Evolutionary conservation across 1,139 yeast genomes (phyloP), one percentile per base, ranked within the genome.

Genomic region (Saccharomyces pastorianus): DNA sequence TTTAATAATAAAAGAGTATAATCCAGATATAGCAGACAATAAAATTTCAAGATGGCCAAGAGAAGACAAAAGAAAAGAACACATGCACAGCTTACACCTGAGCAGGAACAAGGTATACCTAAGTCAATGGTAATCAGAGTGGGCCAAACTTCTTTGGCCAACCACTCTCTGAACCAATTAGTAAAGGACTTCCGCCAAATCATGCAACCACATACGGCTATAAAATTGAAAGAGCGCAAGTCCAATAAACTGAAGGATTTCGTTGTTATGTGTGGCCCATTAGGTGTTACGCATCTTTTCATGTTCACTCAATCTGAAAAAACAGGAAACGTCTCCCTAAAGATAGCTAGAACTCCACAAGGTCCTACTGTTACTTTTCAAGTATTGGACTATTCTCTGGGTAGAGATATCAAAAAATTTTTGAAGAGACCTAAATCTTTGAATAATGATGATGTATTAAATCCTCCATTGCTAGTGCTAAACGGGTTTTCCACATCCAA

Each of bases 161-260:
- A 93, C 67, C 90, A 86, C 63, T 82, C 96, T 2, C 75, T 95
- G 60, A 78, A 88, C 47, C 96, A 88, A 70, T 76, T 93, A 57
- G 97, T 91, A 20, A 78, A 79, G 59, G 99, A 93, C 70, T 84
- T 91, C 71, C 80, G 99, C 68, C 81, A 80, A 59, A 82, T 89
- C 59, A 90, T 93, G 97, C 95, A 89, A 68, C 99, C 99, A 28
- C 96, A 93, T 65, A 93, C 99, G 4, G 97, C 98, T 17, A 83
- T 89, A 63, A 86, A 83, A 62, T 78, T 95, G 58, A 79, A 85
- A 61, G 99, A 95, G 72, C 77, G 98, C 52, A 88, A 88, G 70
- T 77, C 88, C 49, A 95, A 95, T 70, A 85, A 84, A 66, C 76
- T 93, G 60, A 87, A 86, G 70, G 99, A 93, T 72, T 93, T 88